Base-by-base conservation (phyloP, 306 rosid species). In the Malus sieversii region DNA sequence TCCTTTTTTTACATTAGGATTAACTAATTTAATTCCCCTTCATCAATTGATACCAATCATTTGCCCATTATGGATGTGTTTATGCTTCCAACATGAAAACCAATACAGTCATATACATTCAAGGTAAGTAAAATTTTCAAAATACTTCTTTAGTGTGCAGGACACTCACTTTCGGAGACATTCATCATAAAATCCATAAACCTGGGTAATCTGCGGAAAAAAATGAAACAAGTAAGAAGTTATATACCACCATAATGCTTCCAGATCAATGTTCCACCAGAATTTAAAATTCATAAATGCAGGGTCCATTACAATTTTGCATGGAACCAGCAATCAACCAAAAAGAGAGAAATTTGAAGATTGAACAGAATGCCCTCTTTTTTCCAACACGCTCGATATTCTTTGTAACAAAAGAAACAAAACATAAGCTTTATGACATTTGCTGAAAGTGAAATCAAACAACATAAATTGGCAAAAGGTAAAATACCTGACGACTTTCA, bases 401-500 rank as follows among this genome's bases (percentile, higher is more conserved):
- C 33, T 20, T 78, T 73, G 61, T 57, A 66, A 63, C 27, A 62
- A 44, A 30, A 64, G 42, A 44, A 65, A 58, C 45, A 52, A 68
- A 64, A 61, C 16, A 1, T 53, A 66, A 66, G 79, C 46, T 63
- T 38, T 25, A 20, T 12, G 4, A 25, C 38, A 73, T 15, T 51
- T 45, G 35, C 42, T 33, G 44, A 25, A 60, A 27, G 55, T 12
- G 57, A 53, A 77, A 86, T 12, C 74, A 78, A 42, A 30, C 42
- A 63, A 63, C 19, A 64, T 18, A 64, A n/a, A 32, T 16, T 32
- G 44, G 22, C 2, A 12, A 53, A 78, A 23, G 59, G 57, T 35
- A 74, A 85, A 79, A 78, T 81, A 96, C 99, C 98, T 96, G 98
- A 65, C 99, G 98, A 75, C 99, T 96, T 83, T 96, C 99, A 75